Percentiles rank a stretch among this genome's conserved stretches.
These are phyloP conservation scores for Stephania yunnanensis DNA, from an alignment of 164 flowering plant genomes.

Conservation along the genomic window DNA sequence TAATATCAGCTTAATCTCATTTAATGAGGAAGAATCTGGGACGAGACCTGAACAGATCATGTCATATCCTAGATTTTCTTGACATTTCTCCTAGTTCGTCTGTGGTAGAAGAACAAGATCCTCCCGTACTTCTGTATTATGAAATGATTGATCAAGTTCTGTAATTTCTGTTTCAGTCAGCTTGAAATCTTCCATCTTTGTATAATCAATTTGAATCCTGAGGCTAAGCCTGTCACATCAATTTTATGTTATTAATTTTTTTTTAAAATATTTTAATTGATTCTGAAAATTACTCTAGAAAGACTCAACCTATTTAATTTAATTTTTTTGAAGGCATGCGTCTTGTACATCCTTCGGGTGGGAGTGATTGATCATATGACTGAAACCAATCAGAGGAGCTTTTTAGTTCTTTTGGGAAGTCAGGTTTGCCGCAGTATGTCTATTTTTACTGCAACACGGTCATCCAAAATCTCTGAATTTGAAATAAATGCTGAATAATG, in stretches of 20 bases:
- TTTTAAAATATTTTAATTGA: background rate
- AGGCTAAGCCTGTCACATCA: background rate
- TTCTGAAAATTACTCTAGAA: background rate
- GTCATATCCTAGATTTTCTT: background rate
- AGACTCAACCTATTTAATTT: background rate
- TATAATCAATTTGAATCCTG: background rate
- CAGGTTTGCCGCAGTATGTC: conserved; percentile 44
- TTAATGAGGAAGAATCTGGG: background rate
- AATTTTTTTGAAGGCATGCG: conserved; percentile 74
- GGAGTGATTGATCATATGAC: conserved; percentile 93
- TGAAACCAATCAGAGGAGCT: conserved; percentile 81
- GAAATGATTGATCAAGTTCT: background rate
- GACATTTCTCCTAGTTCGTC: background rate
- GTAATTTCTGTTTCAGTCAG: background rate
- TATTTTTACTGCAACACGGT: background rate
- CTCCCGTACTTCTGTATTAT: background rate
- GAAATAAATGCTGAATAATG: too few species aligned
- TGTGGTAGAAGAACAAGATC: background rate
- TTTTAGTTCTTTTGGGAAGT: conserved; percentile 69
- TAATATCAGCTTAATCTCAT: background rate
- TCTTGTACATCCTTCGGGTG: conserved; percentile 80
- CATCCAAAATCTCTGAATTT: background rate
- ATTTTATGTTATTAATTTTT: background rate
- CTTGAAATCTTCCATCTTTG: background rate
- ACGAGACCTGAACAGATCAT: background rate